phyloP scores from a whole-genome alignment of 1,284 basidiomycete species.

The Boletus holoroseus region DNA sequence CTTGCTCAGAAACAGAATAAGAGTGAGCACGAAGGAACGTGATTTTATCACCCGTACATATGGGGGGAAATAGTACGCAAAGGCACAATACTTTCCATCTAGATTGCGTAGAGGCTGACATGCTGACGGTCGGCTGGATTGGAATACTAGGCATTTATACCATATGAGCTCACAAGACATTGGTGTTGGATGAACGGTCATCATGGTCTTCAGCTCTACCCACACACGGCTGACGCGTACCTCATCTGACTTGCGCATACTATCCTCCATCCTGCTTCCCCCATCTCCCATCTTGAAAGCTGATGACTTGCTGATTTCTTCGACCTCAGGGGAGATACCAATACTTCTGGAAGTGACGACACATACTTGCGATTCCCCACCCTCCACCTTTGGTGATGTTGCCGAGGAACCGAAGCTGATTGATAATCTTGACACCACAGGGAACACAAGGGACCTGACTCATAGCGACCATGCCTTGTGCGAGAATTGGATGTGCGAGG shows the following conservation, averaged over 20 bases:
- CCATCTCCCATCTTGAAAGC: conserved; percentile 47
- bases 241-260: conserved; percentile 34
- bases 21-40: conserved; percentile 40
- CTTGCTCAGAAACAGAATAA: conserved; percentile 51
- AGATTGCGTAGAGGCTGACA: conserved; percentile 22
- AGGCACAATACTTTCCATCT: conserved; percentile 1
- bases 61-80: conserved; percentile 7
- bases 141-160: conserved; percentile 23
- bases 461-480: background rate
- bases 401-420: conserved; percentile 4
- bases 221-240: conserved; percentile 29
- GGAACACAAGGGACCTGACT: background rate
- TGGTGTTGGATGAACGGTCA: background rate
- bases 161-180: background rate
- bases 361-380: conserved; percentile 6
- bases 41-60: conserved; percentile 19
- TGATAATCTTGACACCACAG: conserved; percentile 1
- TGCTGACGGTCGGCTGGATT: conserved; percentile 6
- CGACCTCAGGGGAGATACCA: conserved; percentile 52
- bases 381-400: background rate
- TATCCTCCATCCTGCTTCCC: conserved; percentile 34
- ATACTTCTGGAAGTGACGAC: conserved; percentile 41
- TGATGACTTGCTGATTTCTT: conserved; percentile 36
- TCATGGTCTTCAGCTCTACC: conserved; percentile 16
- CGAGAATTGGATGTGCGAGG: conserved; percentile 2